Conservation (phyloP, 495 filamentous ascomycete species). For the Tuber indicum region DNA sequence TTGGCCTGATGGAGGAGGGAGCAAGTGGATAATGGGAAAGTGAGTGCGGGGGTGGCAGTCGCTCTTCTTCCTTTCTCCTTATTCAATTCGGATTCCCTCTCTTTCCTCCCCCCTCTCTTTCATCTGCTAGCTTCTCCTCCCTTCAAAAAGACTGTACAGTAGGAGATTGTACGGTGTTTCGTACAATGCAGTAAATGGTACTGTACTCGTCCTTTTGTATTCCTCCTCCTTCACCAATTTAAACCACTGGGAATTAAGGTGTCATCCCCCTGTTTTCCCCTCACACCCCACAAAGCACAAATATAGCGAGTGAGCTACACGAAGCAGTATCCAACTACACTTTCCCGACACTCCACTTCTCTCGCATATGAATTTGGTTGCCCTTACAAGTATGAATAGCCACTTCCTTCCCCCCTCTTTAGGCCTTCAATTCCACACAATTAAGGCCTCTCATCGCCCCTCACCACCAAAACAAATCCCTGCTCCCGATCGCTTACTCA, state of each 20-base stretch:
- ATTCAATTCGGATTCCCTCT: neutral
- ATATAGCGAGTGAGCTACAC: neutral
- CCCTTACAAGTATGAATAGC: neutral
- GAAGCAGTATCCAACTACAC: neutral
- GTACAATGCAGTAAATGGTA: neutral
- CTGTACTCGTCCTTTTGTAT: neutral
- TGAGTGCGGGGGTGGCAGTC: neutral
- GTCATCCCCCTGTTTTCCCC: neutral
- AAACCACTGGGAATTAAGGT: neutral
- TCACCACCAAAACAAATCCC: neutral
- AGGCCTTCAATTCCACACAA: neutral
- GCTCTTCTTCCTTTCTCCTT: neutral
- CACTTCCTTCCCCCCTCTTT: neutral
- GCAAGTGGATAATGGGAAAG: neutral
- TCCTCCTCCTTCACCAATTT: neutral
- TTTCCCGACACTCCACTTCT: neutral
- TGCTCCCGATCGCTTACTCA: neutral
- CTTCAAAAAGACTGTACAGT: neutral
- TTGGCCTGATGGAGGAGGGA: neutral
- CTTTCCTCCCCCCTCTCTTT: neutral
- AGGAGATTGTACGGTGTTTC: neutral
- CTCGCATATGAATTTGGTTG: neutral
- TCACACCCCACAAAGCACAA: neutral
- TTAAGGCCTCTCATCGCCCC: neutral
- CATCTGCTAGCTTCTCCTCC: neutral